phyloP scores from a whole-genome alignment of 805 yeast genomes.

The Spathaspora gorwiae region DNA sequence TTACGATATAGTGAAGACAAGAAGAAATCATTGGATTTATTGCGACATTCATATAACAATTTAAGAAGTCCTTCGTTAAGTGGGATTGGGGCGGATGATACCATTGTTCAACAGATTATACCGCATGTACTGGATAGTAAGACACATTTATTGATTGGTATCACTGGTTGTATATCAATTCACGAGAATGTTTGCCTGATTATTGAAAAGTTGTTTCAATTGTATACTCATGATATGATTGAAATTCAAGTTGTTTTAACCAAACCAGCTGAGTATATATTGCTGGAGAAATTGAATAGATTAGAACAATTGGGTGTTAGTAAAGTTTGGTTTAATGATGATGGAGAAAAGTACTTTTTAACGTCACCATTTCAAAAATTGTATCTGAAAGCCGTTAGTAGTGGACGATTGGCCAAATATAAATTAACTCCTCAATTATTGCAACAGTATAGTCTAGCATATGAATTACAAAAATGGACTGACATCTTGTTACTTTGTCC shows the following conservation, averaged over 20 bases:
- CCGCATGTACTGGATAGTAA: constrained; percentile 8
- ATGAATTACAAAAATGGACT: constrained; percentile 22
- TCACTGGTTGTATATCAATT: constrained; percentile 21
- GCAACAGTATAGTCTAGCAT: constrained; percentile 13
- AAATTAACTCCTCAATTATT: constrained; percentile 9
- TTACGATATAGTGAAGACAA: constrained; percentile 8
- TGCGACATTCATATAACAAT: constrained; percentile 7
- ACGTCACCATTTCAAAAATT: constrained; percentile 9
- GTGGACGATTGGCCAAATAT: constrained; percentile 1
- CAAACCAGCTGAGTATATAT: constrained; percentile 18
- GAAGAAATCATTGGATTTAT: constrained; percentile 9
- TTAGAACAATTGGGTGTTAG: constrained; percentile 18
- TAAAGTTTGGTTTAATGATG: constrained; percentile 18
- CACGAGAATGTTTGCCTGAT: constrained; percentile 17
- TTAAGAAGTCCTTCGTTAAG: not conserved
- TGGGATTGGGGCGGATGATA: not conserved
- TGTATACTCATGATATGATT: constrained; percentile 15
- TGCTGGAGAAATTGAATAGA: constrained; percentile 15
- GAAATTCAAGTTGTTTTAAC: constrained; percentile 24
- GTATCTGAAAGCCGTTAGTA: constrained; percentile 4
- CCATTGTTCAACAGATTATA: constrained; percentile 3
- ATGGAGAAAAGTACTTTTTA: constrained; percentile 13
- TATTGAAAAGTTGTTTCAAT: constrained; percentile 20
- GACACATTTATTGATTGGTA: constrained; percentile 20
- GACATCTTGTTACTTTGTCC: constrained; percentile 24